Percentiles rank a stretch among this genome's conserved stretches.
These are phyloP conservation scores for Tolypocladium paradoxum DNA, from an alignment of 2,329 filamentous ascomycete species.

Conservation along the genomic window DNA sequence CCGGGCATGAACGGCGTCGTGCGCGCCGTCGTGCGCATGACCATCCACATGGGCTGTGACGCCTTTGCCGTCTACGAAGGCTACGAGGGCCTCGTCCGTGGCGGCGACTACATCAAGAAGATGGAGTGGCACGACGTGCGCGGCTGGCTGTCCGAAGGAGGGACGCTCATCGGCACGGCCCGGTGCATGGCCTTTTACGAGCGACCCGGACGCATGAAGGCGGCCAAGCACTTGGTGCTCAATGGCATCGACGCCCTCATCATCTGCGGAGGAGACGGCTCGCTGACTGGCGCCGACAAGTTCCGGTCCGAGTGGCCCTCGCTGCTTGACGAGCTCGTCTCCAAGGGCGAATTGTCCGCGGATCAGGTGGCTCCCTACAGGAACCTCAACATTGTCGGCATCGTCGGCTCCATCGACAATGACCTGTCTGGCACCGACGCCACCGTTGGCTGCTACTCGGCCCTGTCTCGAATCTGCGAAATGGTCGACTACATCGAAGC, in stretches of 20 bases:
- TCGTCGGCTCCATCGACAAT: constrained; percentile 97
- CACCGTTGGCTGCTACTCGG: constrained; percentile 94
- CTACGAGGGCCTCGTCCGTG: constrained; percentile 88
- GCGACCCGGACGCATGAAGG: constrained; percentile 68
- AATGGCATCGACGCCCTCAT: constrained; percentile 92
- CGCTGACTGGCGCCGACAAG: constrained; percentile 86
- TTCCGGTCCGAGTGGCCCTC: constrained; percentile 90
- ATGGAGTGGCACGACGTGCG: constrained; percentile 91
- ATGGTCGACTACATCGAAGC: constrained; percentile 96
- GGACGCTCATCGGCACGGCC: constrained; percentile 91
- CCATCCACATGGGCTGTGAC: constrained; percentile 74
- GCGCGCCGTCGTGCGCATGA: constrained; percentile 81
- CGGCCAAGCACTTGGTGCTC: constrained; percentile 88
- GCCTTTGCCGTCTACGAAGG: constrained; percentile 81
- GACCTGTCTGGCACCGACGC: constrained; percentile 95
- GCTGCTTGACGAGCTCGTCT: constrained; percentile 74
- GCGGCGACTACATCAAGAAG: constrained; percentile 76
- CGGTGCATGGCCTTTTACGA: constrained; percentile 89
- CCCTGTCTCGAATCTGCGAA: constrained; percentile 84
- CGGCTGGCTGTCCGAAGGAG: constrained; percentile 86
- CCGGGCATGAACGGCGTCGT: constrained; percentile 93
- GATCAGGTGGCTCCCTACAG: constrained; percentile 67
- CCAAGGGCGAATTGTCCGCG: constrained; percentile 56
- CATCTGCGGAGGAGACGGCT: constrained; percentile 95
- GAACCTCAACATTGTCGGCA: constrained; percentile 88